Conservation (phyloP, 2,329 filamentous ascomycete species). For the Talaromyces rugulosus region DNA sequence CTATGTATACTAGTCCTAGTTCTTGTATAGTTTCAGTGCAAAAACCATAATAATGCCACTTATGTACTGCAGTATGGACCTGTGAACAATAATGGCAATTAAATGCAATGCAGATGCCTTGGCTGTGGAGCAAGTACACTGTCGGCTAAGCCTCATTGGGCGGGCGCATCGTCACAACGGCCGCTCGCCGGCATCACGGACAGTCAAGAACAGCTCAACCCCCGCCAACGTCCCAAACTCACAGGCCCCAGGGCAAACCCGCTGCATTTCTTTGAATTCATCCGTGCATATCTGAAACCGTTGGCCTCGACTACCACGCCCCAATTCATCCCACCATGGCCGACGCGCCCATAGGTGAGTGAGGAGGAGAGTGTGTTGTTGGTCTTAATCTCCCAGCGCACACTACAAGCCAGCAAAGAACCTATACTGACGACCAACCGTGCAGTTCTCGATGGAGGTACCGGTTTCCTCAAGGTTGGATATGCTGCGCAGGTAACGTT, state of each 20-base stretch:
- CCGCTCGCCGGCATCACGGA: constrained; percentile 5
- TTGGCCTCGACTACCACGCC: background rate
- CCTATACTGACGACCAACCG: constrained; percentile 10
- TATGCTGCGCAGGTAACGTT: constrained; percentile 76
- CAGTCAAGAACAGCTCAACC: background rate
- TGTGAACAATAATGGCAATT: too few species aligned
- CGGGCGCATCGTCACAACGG: constrained; percentile 12
- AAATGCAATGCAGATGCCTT: constrained; percentile 2
- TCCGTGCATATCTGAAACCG: background rate
- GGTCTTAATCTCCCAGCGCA: constrained; percentile 3
- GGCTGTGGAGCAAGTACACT: background rate
- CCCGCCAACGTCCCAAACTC: constrained; percentile 2
- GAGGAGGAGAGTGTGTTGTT: constrained; percentile 2
- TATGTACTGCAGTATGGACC: too few species aligned
- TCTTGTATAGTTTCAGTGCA: background rate
- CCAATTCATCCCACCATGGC: constrained; percentile 34
- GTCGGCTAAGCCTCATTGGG: constrained; percentile 14
- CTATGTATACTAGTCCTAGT: background rate
- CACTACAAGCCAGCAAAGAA: constrained; percentile 1
- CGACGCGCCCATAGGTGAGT: constrained; percentile 47
- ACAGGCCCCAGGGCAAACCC: too few species aligned
- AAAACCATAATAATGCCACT: background rate
- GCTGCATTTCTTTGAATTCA: background rate
- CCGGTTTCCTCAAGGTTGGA: constrained; percentile 98
- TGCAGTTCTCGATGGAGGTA: constrained; percentile 97